Conservation (phyloP, 805 yeast species). For the Candida maris region DNA sequence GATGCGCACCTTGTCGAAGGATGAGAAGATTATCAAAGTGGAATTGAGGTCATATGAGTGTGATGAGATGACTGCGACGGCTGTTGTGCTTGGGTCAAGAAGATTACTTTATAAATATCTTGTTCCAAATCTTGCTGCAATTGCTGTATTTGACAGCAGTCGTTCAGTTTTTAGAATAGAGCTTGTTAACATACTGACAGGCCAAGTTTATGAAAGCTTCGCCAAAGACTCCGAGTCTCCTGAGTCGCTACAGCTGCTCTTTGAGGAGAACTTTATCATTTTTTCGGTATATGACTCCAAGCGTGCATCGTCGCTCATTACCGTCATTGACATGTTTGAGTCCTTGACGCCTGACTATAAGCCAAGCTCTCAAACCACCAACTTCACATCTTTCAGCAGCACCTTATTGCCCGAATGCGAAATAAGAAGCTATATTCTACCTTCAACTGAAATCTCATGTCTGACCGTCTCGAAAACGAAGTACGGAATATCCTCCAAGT, state of each 20-base stretch:
- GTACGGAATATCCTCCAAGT: slow-evolving; percentile 65
- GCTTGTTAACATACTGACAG: slow-evolving; percentile 67
- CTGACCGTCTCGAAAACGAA: slow-evolving; percentile 55
- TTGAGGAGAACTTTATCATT: slow-evolving; percentile 83
- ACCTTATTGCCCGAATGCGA: slow-evolving; percentile 45
- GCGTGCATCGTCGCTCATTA: slow-evolving; percentile 52
- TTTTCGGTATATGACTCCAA: slow-evolving; percentile 55
- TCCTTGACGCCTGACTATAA: slow-evolving; percentile 51
- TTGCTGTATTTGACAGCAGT: slow-evolving; percentile 36
- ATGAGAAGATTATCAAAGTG: slow-evolving; percentile 39
- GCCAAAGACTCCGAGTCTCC: slow-evolving; percentile 29
- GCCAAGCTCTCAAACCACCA: slow-evolving; percentile 8
- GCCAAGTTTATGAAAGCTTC: slow-evolving; percentile 47
- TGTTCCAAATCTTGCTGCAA: slow-evolving; percentile 63
- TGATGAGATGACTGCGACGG: slow-evolving; percentile 54
- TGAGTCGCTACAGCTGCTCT: slow-evolving; percentile 44
- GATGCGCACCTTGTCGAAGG: slow-evolving; percentile 8
- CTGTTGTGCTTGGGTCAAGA: slow-evolving; percentile 64
- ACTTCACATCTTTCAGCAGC: slow-evolving; percentile 16
- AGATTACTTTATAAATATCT: slow-evolving; percentile 80
- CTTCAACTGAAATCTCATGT: slow-evolving; percentile 47
- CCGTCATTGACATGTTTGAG: slow-evolving; percentile 77
- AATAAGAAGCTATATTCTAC: slow-evolving; percentile 57
- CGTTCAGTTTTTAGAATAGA: slow-evolving; percentile 38
- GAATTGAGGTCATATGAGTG: slow-evolving; percentile 37